Conservation (phyloP, 108 stramenopile species). For the Nitzschia sp. region DNA sequence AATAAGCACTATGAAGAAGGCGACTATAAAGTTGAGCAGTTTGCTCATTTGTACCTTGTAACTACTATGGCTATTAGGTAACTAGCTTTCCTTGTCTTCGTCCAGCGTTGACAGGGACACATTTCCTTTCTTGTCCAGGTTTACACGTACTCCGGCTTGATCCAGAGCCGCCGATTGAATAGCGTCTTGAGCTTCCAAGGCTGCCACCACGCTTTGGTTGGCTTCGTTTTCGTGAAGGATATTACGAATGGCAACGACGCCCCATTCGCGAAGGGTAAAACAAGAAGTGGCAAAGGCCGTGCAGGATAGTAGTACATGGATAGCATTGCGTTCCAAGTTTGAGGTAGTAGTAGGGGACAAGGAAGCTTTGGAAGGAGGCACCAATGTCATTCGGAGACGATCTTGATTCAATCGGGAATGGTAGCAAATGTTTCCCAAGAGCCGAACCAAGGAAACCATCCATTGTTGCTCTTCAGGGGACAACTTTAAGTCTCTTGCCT, state of each 20-base stretch:
- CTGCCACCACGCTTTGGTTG: constrained; percentile 63
- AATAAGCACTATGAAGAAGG: not conserved
- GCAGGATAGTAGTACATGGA: constrained; percentile 79
- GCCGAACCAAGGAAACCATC: constrained; percentile 60
- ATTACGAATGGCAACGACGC: constrained; percentile 84
- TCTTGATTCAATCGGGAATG: constrained; percentile 76
- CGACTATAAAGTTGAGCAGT: too few relatives aligned
- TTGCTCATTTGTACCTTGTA: too few relatives aligned
- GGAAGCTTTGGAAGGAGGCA: constrained; percentile 33
- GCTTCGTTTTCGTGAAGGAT: constrained; percentile 64
- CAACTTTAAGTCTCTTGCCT: constrained; percentile 59
- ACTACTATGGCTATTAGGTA: too few relatives aligned
- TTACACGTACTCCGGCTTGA: constrained; percentile 64
- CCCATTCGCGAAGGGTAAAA: constrained; percentile 86
- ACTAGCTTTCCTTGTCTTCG: constrained; percentile 14
- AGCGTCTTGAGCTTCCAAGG: constrained; percentile 70
- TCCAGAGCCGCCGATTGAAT: constrained; percentile 66
- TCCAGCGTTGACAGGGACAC: constrained; percentile 42
- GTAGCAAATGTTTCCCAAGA: constrained; percentile 73
- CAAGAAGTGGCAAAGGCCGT: constrained; percentile 76
- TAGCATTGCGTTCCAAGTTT: constrained; percentile 44
- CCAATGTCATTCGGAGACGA: constrained; percentile 49
- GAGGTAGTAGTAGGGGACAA: not conserved
- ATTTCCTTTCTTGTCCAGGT: constrained; percentile 68
- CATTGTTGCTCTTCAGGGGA: constrained; percentile 55